Evolutionary conservation across 352 stramenopile genomes (phyloP), one percentile per base, ranked within the genome.

Genomic region (Phytophthora meadii): DNA sequence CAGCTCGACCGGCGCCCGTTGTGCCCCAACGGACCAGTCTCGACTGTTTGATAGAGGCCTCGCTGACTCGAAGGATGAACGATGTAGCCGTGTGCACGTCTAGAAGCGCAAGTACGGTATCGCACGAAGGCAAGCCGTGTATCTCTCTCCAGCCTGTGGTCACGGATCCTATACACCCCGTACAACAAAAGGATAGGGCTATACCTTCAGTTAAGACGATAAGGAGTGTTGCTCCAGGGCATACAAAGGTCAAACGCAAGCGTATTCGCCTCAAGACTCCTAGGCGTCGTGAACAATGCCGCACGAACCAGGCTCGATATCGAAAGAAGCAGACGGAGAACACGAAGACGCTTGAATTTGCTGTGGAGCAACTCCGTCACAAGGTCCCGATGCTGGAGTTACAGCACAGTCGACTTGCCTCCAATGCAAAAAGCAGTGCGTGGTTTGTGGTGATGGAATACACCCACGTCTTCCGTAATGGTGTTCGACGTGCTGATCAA

Each of bases 251-350:
- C 5, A 68, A 62, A 25, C 64, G 64, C 3, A 81, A 81, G 44
- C 74, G 77, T 6, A 65, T 83, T 32, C 74, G 77, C 25, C 19
- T 73, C 51, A 82, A 86, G 58, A 83, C 74, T 0, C 54, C 72
- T 4, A 62, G 77, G 5, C 77, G 77, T 2, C 72, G 74, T 9
- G 67, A 86, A n/a, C 77, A 86, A 32, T 86, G 77, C 52, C 74
- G 77, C 22, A 57, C 30, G 1, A 86, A 86, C 58, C 74, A 86
- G 52, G 74, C 74, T 50, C 65, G 74, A 4, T 86, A 86, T 49
- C 68, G 77, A 36, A 72, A 69, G 54, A 84, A 81, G 25, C 72
- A 81, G 37, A 53, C 50, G 0, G 28, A 63, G 6, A 36, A 58
- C 19, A 25, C 17, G 1, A 54, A 69, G 5, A 49, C 61, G 1